These are phyloP conservation scores for Chrysosporium keratinophilum DNA, from an alignment of 2,329 filamentous ascomycete species.

Conservation along the genomic window DNA sequence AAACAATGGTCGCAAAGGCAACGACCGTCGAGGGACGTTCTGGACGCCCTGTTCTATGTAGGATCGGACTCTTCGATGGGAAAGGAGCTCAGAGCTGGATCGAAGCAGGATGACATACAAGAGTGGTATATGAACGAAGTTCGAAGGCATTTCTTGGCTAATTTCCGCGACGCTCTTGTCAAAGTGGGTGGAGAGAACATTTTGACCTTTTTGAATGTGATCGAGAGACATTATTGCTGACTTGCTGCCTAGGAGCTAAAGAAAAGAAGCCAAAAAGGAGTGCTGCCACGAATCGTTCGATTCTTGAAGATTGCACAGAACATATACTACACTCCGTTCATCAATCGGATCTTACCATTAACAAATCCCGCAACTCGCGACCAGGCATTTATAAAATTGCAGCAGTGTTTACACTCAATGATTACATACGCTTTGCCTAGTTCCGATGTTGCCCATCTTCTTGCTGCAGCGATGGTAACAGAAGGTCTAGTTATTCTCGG, in stretches of 20 bases:
- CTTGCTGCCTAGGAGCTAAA: conserved; percentile 21
- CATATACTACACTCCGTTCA: conserved; percentile 31
- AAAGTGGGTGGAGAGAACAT: conserved; percentile 21
- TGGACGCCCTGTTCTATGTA: conserved; percentile 29
- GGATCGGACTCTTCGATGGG: conserved; percentile 18
- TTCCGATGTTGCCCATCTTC: conserved; percentile 33
- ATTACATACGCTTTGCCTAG: conserved; percentile 40
- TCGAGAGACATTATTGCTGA: neutral
- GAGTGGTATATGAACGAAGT: conserved; percentile 38
- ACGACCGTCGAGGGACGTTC: conserved; percentile 23
- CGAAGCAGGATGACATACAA: conserved; percentile 25
- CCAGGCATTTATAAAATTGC: conserved; percentile 29
- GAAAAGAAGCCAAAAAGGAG: conserved; percentile 18
- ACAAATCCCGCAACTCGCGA: conserved; percentile 22
- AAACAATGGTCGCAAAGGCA: conserved; percentile 24
- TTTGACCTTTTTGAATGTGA: conserved; percentile 7
- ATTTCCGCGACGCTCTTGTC: conserved; percentile 27
- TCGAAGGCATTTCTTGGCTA: conserved; percentile 34
- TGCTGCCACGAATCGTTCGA: conserved; percentile 26
- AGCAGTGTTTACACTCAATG: conserved; percentile 37
- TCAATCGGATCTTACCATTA: conserved; percentile 27
- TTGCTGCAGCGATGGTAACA: conserved; percentile 38
- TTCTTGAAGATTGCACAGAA: conserved; percentile 29
- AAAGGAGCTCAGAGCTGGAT: conserved; percentile 13
- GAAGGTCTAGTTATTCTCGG: conserved; percentile 36